Evolutionary conservation across 2,329 filamentous ascomycete genomes (phyloP).

Genomic region (Simplicillium sp.): DNA sequence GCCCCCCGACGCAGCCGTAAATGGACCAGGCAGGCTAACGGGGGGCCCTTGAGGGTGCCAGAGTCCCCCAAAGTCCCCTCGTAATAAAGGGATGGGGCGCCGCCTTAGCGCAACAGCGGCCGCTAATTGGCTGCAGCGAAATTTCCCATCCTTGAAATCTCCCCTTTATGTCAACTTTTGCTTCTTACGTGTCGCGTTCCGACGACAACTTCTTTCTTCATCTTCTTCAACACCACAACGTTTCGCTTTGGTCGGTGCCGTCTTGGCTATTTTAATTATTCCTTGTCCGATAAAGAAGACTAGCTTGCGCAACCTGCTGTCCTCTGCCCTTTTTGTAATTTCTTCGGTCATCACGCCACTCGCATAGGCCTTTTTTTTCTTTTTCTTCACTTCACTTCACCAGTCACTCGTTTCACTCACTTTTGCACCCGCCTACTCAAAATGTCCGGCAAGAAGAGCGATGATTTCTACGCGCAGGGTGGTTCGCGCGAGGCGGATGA

Average conservation of each 20-base stretch:
- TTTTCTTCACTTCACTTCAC: background rate
- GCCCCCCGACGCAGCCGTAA: too few relatives aligned
- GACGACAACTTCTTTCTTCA: background rate
- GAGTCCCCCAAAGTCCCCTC: too few relatives aligned
- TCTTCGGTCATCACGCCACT: background rate
- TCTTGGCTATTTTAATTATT: too few relatives aligned
- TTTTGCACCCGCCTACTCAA: background rate
- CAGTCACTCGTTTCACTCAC: background rate
- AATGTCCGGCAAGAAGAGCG: conserved; percentile 7
- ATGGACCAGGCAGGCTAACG: too few relatives aligned
- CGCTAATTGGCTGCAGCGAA: conserved; percentile 2
- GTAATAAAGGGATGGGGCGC: too few relatives aligned
- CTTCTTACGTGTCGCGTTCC: conserved; percentile 6
- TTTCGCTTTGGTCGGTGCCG: too few relatives aligned
- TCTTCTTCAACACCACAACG: background rate
- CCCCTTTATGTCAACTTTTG: conserved; percentile 3
- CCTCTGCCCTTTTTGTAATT: background rate
- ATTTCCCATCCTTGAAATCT: conserved; percentile 4
- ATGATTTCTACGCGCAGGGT: conserved; percentile 5
- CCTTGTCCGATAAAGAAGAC: too few relatives aligned
- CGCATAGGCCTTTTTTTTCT: background rate
- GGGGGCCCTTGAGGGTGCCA: too few relatives aligned
- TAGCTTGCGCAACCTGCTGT: background rate
- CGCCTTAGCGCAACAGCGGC: background rate
- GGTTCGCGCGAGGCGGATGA: background rate